These are phyloP conservation scores for Dactylellina sp. DNA, from an alignment of 2,329 filamentous ascomycete species.

Conservation along the genomic window DNA sequence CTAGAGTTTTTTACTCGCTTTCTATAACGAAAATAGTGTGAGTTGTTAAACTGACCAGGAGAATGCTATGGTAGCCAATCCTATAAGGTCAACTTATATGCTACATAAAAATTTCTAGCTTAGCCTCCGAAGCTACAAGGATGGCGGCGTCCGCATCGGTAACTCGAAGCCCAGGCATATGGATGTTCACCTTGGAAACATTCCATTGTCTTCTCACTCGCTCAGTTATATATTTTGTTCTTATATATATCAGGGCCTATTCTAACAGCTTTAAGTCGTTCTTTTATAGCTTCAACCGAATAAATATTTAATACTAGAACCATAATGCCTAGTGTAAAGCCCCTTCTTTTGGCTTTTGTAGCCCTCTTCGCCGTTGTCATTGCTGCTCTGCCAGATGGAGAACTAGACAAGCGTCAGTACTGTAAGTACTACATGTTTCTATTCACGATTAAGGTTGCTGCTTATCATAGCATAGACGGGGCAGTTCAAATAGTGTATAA, in stretches of 20 bases:
- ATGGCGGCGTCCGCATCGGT: conserved; percentile 15
- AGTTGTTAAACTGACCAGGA: too few species aligned
- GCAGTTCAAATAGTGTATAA: conserved; percentile 17
- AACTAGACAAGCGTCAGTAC: conserved; percentile 35
- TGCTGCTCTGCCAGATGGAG: conserved; percentile 15
- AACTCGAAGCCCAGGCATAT: not conserved
- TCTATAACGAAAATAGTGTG: too few species aligned
- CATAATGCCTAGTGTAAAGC: conserved; percentile 24
- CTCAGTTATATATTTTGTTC: conserved; percentile 8
- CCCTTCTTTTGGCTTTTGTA: conserved; percentile 31
- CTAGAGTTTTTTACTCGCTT: not conserved
- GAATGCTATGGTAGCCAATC: not conserved
- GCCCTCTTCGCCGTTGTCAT: conserved; percentile 24
- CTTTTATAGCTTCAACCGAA: not conserved
- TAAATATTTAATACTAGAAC: conserved; percentile 18
- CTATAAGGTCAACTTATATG: not conserved
- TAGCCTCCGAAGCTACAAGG: conserved; percentile 26
- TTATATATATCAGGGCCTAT: conserved; percentile 2
- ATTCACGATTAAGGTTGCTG: too few species aligned
- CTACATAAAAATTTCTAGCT: not conserved
- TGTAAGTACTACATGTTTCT: conserved; percentile 33
- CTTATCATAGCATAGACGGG: not conserved
- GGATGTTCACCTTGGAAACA: too few species aligned
- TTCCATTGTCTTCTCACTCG: conserved; percentile 16
- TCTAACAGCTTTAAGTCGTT: not conserved